Percentiles rank a stretch among this genome's conserved stretches.
These are phyloP conservation scores for Aeschynomene evenia DNA, from an alignment of 306 rosid genomes.

Conservation along the genomic window DNA sequence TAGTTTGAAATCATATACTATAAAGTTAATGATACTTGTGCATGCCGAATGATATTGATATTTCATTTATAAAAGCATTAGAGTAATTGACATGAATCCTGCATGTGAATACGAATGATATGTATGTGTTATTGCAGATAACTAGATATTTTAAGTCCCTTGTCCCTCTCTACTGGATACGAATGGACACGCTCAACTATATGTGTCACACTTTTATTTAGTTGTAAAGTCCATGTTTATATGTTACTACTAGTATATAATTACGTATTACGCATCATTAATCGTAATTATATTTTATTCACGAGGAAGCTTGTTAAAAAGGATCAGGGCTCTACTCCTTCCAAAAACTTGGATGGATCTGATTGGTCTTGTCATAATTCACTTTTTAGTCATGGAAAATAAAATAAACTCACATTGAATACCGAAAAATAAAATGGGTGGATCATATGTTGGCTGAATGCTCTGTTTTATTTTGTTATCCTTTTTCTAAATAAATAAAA, in stretches of 20 bases:
- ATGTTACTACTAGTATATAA: too few species aligned
- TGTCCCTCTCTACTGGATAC: not conserved
- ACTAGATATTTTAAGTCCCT: constrained; percentile 1
- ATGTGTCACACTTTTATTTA: not conserved
- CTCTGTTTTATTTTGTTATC: not conserved
- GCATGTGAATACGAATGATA: not conserved
- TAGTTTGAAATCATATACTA: too few species aligned
- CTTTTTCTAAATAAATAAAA: not conserved
- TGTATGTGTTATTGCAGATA: not conserved
- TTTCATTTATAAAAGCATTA: not conserved
- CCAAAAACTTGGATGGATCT: not conserved
- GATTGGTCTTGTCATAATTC: not conserved
- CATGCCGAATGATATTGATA: not conserved
- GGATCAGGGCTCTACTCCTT: not conserved
- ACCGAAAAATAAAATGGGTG: not conserved
- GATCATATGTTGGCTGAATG: not conserved
- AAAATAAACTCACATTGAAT: not conserved
- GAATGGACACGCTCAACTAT: constrained; percentile 1
- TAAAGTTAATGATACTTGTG: not conserved
- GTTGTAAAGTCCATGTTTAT: not conserved
- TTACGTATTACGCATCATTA: not conserved
- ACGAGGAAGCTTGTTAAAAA: not conserved
- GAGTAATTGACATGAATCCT: not conserved
- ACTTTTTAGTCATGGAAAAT: not conserved
- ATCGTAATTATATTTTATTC: not conserved